A percentile compares a stretch with the other conserved stretches of the same genome.
phyloP scores from a whole-genome alignment of 2,329 filamentous ascomycete genomes.

The Botrytis paeoniae region DNA sequence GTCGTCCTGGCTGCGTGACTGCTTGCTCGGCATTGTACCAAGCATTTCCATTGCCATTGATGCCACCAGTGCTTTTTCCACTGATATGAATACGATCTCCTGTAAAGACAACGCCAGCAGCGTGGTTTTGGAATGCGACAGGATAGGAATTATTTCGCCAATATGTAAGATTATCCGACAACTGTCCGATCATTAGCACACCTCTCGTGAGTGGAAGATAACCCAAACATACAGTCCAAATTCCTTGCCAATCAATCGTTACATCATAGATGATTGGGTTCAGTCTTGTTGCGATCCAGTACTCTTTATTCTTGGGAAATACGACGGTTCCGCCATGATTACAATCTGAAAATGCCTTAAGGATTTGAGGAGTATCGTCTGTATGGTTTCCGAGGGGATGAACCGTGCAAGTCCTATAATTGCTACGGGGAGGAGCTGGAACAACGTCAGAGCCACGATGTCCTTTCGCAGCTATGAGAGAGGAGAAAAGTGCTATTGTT shows the following conservation, averaged over 20 bases:
- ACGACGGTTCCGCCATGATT: slow-evolving; percentile 48
- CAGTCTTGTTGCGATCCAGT: slow-evolving; percentile 49
- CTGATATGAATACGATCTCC: slow-evolving; percentile 51
- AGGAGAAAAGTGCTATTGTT: neutral
- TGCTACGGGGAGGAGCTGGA: slow-evolving; percentile 13
- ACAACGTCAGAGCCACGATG: neutral
- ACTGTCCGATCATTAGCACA: slow-evolving; percentile 31
- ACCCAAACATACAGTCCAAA: slow-evolving; percentile 44
- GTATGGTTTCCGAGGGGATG: slow-evolving; percentile 41
- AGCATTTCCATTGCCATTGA: slow-evolving; percentile 52
- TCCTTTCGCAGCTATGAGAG: neutral
- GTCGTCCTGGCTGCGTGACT: slow-evolving; percentile 48
- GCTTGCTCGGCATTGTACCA: slow-evolving; percentile 52
- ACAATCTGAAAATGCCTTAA: slow-evolving; percentile 49
- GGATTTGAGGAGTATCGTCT: slow-evolving; percentile 52
- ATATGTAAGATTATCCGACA: slow-evolving; percentile 51
- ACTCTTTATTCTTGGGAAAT: slow-evolving; percentile 49
- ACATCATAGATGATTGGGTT: slow-evolving; percentile 51
- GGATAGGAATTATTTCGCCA: slow-evolving; percentile 54
- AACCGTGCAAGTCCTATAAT: slow-evolving; percentile 40
- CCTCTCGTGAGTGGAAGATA: neutral
- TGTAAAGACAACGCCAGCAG: slow-evolving; percentile 50
- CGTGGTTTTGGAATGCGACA: slow-evolving; percentile 54
- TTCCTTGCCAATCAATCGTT: slow-evolving; percentile 50
- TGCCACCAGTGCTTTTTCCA: slow-evolving; percentile 51